Percentiles rank a stretch among this genome's conserved stretches.
Conservation (phyloP, 2,329 filamentous ascomycete species). For the Apiospora marii region DNA sequence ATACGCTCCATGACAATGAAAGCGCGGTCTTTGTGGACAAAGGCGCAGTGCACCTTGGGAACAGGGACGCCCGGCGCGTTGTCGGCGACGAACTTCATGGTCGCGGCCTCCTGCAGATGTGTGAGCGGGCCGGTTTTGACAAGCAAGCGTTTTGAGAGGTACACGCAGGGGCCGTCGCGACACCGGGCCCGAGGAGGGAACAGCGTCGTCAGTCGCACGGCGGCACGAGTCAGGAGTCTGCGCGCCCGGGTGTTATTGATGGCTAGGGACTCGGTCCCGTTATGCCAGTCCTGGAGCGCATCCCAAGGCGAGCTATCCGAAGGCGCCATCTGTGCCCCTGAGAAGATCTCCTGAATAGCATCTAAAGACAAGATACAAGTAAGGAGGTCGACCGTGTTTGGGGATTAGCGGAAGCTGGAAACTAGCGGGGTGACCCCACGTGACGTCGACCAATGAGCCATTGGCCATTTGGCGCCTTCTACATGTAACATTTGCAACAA, state of each 20-base stretch:
- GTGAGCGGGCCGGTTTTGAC: background rate
- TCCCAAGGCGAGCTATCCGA: background rate
- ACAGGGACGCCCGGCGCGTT: constrained; percentile 52
- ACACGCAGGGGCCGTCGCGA: background rate
- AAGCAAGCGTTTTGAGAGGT: background rate
- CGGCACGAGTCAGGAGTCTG: constrained; percentile 1
- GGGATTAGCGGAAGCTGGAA: background rate
- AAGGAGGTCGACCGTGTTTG: background rate
- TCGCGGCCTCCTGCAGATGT: constrained; percentile 46
- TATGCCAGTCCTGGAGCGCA: background rate
- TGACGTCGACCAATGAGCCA: background rate
- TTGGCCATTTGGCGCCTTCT: too few species aligned
- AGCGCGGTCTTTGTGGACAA: constrained; percentile 45
- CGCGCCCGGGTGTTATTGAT: background rate
- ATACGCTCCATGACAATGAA: constrained; percentile 57
- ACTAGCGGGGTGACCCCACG: background rate
- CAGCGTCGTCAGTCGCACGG: background rate
- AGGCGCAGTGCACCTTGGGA: constrained; percentile 53
- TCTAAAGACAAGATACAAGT: background rate
- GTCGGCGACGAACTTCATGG: constrained; percentile 50
- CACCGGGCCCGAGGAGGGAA: background rate
- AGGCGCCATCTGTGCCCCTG: background rate
- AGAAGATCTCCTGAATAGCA: background rate
- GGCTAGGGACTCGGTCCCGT: background rate
- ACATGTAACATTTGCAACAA: too few species aligned